These are phyloP conservation scores for Stachybotrys echinatus DNA, from an alignment of 2,329 filamentous ascomycete species.

Conservation along the genomic window DNA sequence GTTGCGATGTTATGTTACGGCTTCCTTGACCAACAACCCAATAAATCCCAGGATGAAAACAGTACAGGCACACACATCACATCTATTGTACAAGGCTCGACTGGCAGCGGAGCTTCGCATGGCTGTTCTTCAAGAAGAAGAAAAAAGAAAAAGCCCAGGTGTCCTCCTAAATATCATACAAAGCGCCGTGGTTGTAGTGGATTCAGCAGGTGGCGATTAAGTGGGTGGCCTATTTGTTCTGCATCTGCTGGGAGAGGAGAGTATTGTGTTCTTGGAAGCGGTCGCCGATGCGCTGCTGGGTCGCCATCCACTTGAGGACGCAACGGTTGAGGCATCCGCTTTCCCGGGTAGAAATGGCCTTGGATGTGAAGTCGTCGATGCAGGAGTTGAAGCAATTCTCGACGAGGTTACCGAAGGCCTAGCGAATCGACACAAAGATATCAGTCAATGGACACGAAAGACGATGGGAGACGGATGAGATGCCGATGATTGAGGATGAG, in stretches of 20 bases:
- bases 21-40: neutral
- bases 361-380: slow-evolving; percentile 97
- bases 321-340: slow-evolving; percentile 90
- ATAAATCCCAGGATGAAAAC: neutral
- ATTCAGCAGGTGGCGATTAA: neutral
- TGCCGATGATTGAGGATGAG: neutral
- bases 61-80: too few species aligned
- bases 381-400: slow-evolving; percentile 95
- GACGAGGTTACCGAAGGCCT: slow-evolving; percentile 43
- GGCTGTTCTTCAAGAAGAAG: too few species aligned
- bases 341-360: slow-evolving; percentile 83
- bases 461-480: neutral
- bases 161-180: neutral
- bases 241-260: slow-evolving; percentile 50
- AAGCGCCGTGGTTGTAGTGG: neutral
- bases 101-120: too few species aligned
- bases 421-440: slow-evolving; percentile 1
- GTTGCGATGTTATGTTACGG: neutral
- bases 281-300: slow-evolving; percentile 82
- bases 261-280: slow-evolving; percentile 74
- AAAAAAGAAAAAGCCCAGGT: neutral
- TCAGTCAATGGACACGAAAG: neutral
- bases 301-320: slow-evolving; percentile 94
- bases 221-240: slow-evolving; percentile 30
- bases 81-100: neutral